phyloP scores from a whole-genome alignment of 805 yeast genomes.

The Yamadazyma kitorensis region DNA sequence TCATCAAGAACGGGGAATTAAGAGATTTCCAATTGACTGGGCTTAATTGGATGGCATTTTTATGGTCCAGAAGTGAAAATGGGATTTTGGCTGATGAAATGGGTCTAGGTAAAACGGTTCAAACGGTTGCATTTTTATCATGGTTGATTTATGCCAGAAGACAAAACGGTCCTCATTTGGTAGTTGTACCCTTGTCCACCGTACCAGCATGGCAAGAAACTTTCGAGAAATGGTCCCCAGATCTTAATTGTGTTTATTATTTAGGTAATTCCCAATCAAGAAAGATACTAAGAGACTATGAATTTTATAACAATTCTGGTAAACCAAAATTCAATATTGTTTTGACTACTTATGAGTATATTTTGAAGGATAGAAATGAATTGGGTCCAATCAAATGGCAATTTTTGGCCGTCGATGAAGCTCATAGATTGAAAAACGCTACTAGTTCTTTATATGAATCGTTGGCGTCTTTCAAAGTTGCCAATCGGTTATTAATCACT shows the following conservation, averaged over 20 bases:
- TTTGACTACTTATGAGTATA: conserved; percentile 93
- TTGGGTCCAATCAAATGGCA: conserved; percentile 91
- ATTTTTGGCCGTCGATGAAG: conserved; percentile 96
- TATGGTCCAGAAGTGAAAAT: conserved; percentile 96
- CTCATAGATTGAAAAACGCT: conserved; percentile 92
- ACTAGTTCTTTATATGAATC: conserved; percentile 93
- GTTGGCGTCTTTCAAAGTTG: conserved; percentile 73
- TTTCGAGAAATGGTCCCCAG: conserved; percentile 97
- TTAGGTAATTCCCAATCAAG: conserved; percentile 90
- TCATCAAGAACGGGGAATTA: conserved; percentile 84
- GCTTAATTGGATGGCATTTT: conserved; percentile 98
- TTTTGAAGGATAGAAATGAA: conserved; percentile 80
- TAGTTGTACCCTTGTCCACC: conserved; percentile 94
- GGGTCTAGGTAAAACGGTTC: conserved; percentile 98
- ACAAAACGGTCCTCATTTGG: conserved; percentile 96
- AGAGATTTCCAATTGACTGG: conserved; percentile 98
- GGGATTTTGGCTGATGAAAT: conserved; percentile 98
- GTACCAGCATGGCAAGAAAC: conserved; percentile 99
- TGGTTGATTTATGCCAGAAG: conserved; percentile 95
- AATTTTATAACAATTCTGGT: conserved; percentile 60
- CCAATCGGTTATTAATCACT: conserved; percentile 84
- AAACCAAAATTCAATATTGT: conserved; percentile 90
- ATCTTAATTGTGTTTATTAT: conserved; percentile 86
- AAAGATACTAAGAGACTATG: conserved; percentile 76
- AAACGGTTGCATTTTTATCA: conserved; percentile 88